Evolutionary conservation across 2,329 filamentous ascomycete species (phyloP), one percentile per base, ranked within the genome.

Genomic region (Aureobasidium sp.): DNA sequence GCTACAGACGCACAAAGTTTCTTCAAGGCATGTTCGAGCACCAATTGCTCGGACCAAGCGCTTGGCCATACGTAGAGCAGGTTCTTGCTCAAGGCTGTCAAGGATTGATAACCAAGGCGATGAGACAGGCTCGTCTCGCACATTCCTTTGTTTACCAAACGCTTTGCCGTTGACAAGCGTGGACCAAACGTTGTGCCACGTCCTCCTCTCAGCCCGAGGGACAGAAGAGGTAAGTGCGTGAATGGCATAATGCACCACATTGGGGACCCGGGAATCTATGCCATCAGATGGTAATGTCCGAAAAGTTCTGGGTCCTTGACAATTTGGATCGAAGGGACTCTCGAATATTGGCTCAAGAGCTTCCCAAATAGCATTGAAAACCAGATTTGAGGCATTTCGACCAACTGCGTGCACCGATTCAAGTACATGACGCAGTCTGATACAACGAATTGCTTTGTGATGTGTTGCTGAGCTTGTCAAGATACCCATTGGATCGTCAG

Each of bases 41-140:
- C 76, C 77, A 54, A 84, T 75, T 53, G 75, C 80, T 54, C 76
- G 74, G 27, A 80, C 74, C 36, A 84, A 68, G 11, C 78, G 76
- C 51, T 75, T 75, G 16, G 79, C 71, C 36, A 84, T 71, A 27
- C 79, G 77, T 47, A 82, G 67, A 21, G 79, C 80, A 30, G 79
- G 72, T 41, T 54, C 62, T 25, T 53, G 54, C 41, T 64, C 53
- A 32, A 64, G 53, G 13, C 27, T 25, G 25, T 64, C 62, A 5
- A 64, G 54, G 4, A 59, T 45, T 10, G 21, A 41, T 11, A 62
- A 11, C 54, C 61, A 62, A 25, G 61, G 41, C 3, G 61, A 54
- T 9, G 13, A 3, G 11, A 37, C 21, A 1, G n/a, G n/a, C 13
- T 54, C 55, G 11, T 29, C 30, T 29, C n/a, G n/a, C 7, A 29